Evolutionary conservation across 2,329 filamentous ascomycete genomes (phyloP).

Genomic region (Trichoderma harzianum): DNA sequence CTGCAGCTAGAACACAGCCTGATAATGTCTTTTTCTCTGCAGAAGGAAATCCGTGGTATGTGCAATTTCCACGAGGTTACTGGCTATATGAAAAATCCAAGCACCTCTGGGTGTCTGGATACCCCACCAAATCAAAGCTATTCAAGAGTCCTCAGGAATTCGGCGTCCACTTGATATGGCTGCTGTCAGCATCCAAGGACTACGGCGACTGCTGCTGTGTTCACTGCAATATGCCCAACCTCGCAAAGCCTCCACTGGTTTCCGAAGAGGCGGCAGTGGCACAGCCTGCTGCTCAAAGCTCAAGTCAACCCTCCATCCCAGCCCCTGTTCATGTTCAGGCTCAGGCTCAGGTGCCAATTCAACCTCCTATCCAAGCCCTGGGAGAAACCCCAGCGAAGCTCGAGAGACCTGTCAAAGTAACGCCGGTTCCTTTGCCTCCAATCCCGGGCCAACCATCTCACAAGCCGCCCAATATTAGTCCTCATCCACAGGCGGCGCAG

Average conservation of each 20-base stretch:
- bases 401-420: slow-evolving; percentile 33
- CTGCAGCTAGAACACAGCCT: slow-evolving; percentile 18
- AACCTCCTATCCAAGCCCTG: slow-evolving; percentile 20
- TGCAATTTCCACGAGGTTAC: slow-evolving; percentile 44
- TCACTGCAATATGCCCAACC: slow-evolving; percentile 41
- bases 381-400: slow-evolving; percentile 22
- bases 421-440: slow-evolving; percentile 37
- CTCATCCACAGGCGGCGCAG: slow-evolving; percentile 22
- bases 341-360: background rate
- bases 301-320: background rate
- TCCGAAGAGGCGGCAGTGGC: slow-evolving; percentile 27
- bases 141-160: slow-evolving; percentile 54
- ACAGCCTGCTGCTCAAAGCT: slow-evolving; percentile 22
- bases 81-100: slow-evolving; percentile 48
- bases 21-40: background rate
- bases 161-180: slow-evolving; percentile 50
- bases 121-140: slow-evolving; percentile 46
- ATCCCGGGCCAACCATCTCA: slow-evolving; percentile 33
- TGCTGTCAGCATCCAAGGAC: slow-evolving; percentile 46
- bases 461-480: slow-evolving; percentile 29
- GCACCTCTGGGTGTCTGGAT: slow-evolving; percentile 49
- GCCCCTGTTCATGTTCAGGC: background rate
- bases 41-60: slow-evolving; percentile 45
- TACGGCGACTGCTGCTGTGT: slow-evolving; percentile 51
- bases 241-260: slow-evolving; percentile 24